Base-by-base conservation (phyloP, 2,329 filamentous ascomycete genomes). In the Penicillium hesseltinei region DNA sequence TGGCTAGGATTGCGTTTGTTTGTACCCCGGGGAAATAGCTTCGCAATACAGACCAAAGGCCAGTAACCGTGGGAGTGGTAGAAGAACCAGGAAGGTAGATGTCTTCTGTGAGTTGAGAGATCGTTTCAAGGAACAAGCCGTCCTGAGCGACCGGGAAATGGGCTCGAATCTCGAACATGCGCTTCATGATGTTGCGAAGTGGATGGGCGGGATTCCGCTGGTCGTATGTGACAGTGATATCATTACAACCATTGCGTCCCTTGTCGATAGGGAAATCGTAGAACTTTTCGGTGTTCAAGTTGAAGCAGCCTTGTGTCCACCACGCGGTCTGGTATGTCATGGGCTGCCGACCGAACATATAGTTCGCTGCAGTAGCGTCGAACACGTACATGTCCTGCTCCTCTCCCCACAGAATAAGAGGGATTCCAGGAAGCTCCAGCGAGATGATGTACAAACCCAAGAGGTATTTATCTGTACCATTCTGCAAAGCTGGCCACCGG, bases 331-430 rank as follows among this genome's bases (percentile, higher is more conserved):
- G 77, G 8, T 84, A 78, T 7, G 82, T 81, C 80, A 88, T 87
- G 2, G 85, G 73, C 66, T 84, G 82, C 62, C 85, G 81, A 21
- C 85, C 85, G 67, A 84, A 88, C 51, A 88, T 79, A 68, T 88
- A 88, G 66, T 88, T 87, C 57, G 75, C 73, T 5, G 85, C 85
- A 1, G 85, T 87, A 56, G 82, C 86, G 63, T 88, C 85, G 4
- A 88, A 73, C 0, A 86, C 73, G 64, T 88, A 88, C 60, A 84
- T 84, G 0, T 81, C 82, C 69, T 88, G 85, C 67, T 88, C 86
- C 66, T 88, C 85, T 29, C 85, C 85, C 82, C 84, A 88, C 17
- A 82, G 77, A 10, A 85, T 71, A 19, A 85, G 70, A 1, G 85
- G 83, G 19, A 86, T 83, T 38, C 85, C 85, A 3, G 85, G 84